Evolutionary conservation across 2,329 filamentous ascomycete species (phyloP), one percentile per base, ranked within the genome.

Genomic region (Fusarium sp.): DNA sequence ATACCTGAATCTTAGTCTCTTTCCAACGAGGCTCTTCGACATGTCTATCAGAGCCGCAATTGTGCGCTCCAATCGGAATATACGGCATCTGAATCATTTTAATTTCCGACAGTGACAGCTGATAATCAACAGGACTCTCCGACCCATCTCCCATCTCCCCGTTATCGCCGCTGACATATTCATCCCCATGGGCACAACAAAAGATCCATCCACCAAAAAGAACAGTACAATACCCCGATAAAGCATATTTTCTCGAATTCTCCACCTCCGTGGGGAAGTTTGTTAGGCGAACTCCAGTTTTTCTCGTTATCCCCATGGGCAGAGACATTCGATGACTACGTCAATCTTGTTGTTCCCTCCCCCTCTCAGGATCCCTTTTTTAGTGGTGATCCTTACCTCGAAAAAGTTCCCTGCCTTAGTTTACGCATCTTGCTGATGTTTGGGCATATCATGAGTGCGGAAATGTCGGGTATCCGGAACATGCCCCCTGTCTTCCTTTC

Each of bases 41-140:
- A 6, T 23, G 23, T 23, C 18, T 18, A 33, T 42, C 36, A 59
- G 57, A 62, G 57, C 57, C 41, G 59, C 57, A 62, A 38, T 41
- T 56, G 59, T n/a, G 59, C 59, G 57, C 59, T 28, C 57, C 59
- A 62, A 62, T 62, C 59, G 33, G 57, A 58, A 13, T 40, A 31
- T 38, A 49, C 18, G 33, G 53, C 18, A 16, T 23, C 33, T 23
- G 46, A 37, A 30, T 31, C 16, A 13, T 18, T 2, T 50, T 56
- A 56, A 56, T 56, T 49, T 56, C 53, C 53, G 53, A 50, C 23
- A 23, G 23, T 23, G 23, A 23, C 23, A 30, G 10, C 11, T 37
- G 41, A 55, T 23, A 23, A 23, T 23, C 52, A 53, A 53, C 30
- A 47, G 31, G 30, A 37, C 31, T 37, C 38, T 36, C 28, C 53